Conservation (phyloP, 192 early-diverging fungal genomes). For the Coemansia sp. region DNA sequence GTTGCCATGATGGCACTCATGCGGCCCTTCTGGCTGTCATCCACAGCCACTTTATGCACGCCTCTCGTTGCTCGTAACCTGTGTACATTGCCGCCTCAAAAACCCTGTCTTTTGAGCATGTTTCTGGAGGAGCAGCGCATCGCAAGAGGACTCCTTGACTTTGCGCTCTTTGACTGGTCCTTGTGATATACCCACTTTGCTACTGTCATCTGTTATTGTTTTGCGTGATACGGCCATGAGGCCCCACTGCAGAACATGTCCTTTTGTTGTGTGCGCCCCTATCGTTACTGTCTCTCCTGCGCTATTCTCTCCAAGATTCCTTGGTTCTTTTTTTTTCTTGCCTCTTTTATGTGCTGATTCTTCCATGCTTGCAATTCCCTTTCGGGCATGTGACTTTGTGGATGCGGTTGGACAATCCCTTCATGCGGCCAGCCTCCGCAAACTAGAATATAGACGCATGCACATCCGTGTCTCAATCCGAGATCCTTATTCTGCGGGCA, state of each 20-base stretch:
- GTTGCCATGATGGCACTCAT: slow-evolving; percentile 14
- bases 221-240: slow-evolving; percentile 30
- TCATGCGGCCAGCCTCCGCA: slow-evolving; percentile 10
- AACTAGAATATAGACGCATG: slow-evolving; percentile 14
- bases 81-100: slow-evolving; percentile 3
- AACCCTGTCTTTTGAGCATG: slow-evolving; percentile 1
- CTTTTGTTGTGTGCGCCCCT: background rate
- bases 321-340: background rate
- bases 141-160: background rate
- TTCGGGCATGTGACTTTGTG: slow-evolving; percentile 4
- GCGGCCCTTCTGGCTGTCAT: slow-evolving; percentile 19
- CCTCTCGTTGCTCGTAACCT: slow-evolving; percentile 34
- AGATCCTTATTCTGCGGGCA: background rate
- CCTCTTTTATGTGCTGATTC: background rate
- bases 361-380: background rate
- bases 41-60: slow-evolving; percentile 41
- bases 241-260: background rate
- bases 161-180: background rate
- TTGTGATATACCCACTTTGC: background rate
- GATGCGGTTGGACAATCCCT: slow-evolving; percentile 10
- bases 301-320: background rate
- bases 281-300: background rate
- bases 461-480: background rate
- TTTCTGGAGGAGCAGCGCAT: background rate
- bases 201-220: slow-evolving; percentile 10